A percentile compares a stretch with the other conserved stretches of the same genome.
Evolutionary conservation across 371 early-diverging fungal species (phyloP).

Genomic region (Catenaria anguillulae): DNA sequence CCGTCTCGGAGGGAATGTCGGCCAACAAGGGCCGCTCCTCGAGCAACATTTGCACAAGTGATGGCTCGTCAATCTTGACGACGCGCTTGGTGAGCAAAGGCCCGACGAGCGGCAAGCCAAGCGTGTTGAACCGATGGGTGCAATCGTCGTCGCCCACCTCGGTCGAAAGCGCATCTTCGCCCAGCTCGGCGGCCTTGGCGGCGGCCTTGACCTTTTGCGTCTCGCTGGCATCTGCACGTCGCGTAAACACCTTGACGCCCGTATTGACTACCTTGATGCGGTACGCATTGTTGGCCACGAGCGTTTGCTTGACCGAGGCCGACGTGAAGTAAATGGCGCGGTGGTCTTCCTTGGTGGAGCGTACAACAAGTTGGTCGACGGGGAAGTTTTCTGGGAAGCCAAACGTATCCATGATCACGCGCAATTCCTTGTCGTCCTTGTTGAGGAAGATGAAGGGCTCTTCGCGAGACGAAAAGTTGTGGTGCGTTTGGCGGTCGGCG

Average conservation of each 20-base stretch:
- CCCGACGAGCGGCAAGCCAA: constrained; percentile 54
- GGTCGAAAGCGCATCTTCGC: no score
- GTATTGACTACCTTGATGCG: constrained; percentile 75
- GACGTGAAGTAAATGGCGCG: constrained; percentile 70
- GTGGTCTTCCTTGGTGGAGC: constrained; percentile 48
- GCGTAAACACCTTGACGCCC: constrained; percentile 67
- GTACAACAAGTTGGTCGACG: constrained; percentile 60
- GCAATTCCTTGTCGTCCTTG: constrained; percentile 34
- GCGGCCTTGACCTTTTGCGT: constrained; percentile 1
- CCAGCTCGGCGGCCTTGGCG: constrained; percentile 20
- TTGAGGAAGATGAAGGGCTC: constrained; percentile 62
- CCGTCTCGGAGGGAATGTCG: not conserved
- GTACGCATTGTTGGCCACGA: constrained; percentile 44
- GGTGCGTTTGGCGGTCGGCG: not conserved
- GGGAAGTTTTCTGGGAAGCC: constrained; percentile 56
- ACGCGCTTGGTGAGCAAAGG: constrained; percentile 40
- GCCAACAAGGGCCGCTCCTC: constrained; percentile 9
- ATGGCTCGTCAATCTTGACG: constrained; percentile 21
- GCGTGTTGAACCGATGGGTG: constrained; percentile 59
- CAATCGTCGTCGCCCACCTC: no score
- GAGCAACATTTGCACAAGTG: constrained; percentile 7
- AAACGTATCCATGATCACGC: constrained; percentile 45
- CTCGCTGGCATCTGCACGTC: constrained; percentile 37
- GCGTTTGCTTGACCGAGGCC: constrained; percentile 46
- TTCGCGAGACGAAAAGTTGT: constrained; percentile 25